These are phyloP conservation scores for Otatea glauca DNA, from an alignment of 176 grass and related monocot species.

Conservation along the genomic window DNA sequence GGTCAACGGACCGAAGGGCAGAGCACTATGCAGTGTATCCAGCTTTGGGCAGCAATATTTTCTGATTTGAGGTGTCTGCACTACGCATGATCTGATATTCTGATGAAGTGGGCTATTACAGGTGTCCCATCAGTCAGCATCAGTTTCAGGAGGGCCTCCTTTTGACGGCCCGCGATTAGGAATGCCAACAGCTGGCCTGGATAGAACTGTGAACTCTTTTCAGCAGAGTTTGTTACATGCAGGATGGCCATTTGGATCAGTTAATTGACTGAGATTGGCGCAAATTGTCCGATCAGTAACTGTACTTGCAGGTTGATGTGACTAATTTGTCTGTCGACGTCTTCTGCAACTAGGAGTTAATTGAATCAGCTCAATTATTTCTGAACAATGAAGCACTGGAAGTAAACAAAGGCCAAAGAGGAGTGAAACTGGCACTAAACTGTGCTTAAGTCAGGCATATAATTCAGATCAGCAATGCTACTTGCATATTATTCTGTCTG, in stretches of 20 bases:
- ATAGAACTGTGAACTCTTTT: constrained; percentile 11
- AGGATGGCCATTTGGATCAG: constrained; percentile 12
- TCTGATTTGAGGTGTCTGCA: constrained; percentile 28
- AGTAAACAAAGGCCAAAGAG: background rate
- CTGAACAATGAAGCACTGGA: background rate
- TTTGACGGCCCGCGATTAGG: constrained; percentile 4
- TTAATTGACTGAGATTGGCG: constrained; percentile 6
- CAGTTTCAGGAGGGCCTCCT: constrained; percentile 13
- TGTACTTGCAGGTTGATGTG: constrained; percentile 24
- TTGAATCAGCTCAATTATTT: background rate
- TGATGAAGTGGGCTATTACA: constrained; percentile 14
- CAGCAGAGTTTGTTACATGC: background rate
- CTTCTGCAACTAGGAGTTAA: background rate
- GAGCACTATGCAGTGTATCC: constrained; percentile 15
- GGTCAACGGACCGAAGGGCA: constrained; percentile 2
- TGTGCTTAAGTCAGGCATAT: background rate
- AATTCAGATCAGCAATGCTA: background rate
- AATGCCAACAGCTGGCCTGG: background rate
- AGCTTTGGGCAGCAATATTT: constrained; percentile 4
- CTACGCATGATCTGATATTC: constrained; percentile 8
- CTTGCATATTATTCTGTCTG: background rate
- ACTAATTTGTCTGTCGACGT: background rate
- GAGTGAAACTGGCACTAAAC: background rate
- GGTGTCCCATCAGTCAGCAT: constrained; percentile 1
- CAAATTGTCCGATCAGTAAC: background rate